Base-by-base conservation (phyloP, 164 flowering plant species). In the Magnolia kwangsiensis region DNA sequence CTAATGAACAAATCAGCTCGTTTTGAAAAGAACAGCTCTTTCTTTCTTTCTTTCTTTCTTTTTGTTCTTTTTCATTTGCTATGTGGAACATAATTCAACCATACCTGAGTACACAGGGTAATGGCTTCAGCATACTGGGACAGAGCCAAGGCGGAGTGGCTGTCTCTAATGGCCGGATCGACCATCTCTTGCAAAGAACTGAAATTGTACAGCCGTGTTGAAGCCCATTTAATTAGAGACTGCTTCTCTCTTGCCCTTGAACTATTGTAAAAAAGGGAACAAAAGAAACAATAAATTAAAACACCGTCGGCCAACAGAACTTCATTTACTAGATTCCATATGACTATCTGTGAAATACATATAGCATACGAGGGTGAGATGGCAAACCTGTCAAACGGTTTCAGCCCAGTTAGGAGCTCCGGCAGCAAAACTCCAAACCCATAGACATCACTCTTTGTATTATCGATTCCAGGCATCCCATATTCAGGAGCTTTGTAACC, bases 351-450 rank as follows among this genome's bases (percentile, higher is more conserved):
- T 59, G 50, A 68, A 29, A 29, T 24, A 24, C 37, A 14, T 8
- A n/a, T 55, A 49, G 20, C 2, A 9, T 29, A 50, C 67, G 59
- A 11, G 24, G 64, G 51, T 13, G 37, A 71, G 9, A 55, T 67
- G 50, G 63, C 75, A 50, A 27, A 91, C 98, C 86, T 77, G 75
- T 91, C 93, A 75, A 88, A 83, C 7, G 95, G 91, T 75, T 70
- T 87, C 80, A 88, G 87, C 78, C 94, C 97, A 8, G 97, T 94
- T 69, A 94, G 70, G 71, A 94, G 85, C 85, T 92, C 96, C 79
- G 92, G 75, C 78, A 92, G 94, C 84, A 94, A 70, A 71, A 92
- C 96, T 51, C 98, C 97, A 75, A 88, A 92, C 50, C 93, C 89
- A 78, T 87, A 94, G 13, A 87, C 75, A 75, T 94, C 98, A 71